Conservation (phyloP, 2,329 filamentous ascomycete genomes). For the Colletotrichum sp. region DNA sequence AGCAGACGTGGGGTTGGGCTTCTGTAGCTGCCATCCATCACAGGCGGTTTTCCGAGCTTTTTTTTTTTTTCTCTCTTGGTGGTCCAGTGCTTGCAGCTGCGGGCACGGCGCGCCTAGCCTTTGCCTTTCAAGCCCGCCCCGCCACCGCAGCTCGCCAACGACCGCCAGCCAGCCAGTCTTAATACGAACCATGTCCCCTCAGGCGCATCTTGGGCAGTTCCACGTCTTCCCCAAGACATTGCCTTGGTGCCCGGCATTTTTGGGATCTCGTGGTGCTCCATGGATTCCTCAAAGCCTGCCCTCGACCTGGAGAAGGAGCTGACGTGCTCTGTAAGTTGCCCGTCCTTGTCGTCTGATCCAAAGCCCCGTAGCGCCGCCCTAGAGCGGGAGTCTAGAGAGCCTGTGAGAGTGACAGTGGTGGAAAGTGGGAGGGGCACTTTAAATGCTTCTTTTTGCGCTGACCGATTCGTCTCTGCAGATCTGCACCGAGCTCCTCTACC, state of each 20-base stretch:
- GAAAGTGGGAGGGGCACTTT: not conserved
- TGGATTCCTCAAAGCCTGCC: conserved; percentile 56
- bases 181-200: conserved; percentile 19
- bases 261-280: conserved; percentile 29
- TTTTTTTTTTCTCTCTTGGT: not conserved
- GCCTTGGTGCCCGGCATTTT: conserved; percentile 2
- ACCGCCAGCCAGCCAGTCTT: not conserved
- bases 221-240: conserved; percentile 1
- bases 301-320: conserved; percentile 90
- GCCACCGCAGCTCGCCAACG: conserved; percentile 8
- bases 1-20: conserved; percentile 17
- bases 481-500: conserved; percentile 92
- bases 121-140: conserved; percentile 12
- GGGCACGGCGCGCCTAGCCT: conserved; percentile 10
- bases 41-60: not conserved
- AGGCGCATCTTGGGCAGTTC: not conserved
- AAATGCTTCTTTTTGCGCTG: not conserved
- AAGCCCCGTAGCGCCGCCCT: conserved; percentile 9
- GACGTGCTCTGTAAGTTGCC: conserved; percentile 82
- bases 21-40: not conserved
- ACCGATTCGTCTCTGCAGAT: conserved; percentile 63
- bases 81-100: not conserved
- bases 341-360: conserved; percentile 18
- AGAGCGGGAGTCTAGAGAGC: not conserved
- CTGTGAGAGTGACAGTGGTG: not conserved